Evolutionary conservation across 225 moss, liverwort and hornwort genomes (phyloP), one percentile per base, ranked within the genome.

Genomic region (Sphagnum tenellum): DNA sequence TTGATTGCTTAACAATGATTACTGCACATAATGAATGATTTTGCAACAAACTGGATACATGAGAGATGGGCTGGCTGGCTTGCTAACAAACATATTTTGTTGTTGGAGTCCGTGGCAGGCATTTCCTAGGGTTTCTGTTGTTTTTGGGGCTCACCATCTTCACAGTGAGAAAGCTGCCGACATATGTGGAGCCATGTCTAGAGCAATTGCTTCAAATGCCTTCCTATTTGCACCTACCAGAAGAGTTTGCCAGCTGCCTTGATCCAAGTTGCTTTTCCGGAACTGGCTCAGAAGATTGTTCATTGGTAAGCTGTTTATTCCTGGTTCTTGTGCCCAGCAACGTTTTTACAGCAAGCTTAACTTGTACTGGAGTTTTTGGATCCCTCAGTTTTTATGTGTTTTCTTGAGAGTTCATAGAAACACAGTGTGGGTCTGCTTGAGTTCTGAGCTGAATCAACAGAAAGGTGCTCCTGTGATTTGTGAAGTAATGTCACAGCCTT

Each of bases 91-190:
- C 29, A 29, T 29, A 29, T 0, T 0, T 29, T 29, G 29, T 1
- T 29, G 29, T 29, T 29, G 29, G 29, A 29, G 29, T 29, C 29
- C 29, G 12, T 71, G 68, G 72, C 89, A 94, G 90, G 79, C 95
- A 95, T 84, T 66, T 95, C 67, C 55, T 85, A 7, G 95, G 95
- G 4, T 95, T 95, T 66, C 62, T 91, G n/a, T 70, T 95, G 64
- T 95, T 95, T 74, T 59, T 89, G 66, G 84, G 86, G 52, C 72
- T 95, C 60, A 89, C 92, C 12, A 72, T 86, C 65, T 89, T 84
- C 66, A 92, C 95, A 53, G 75, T 75, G 11, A 56, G 68, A 49
- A 74, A 81, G 59, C 59, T 88, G 63, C 95, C 92, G 12, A 46
- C 60, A 47, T 73, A 83, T 3, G 71, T 78, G 12, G 69, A 69